Base-by-base conservation (phyloP, 306 rosid species). In the Alnus glutinosa region DNA sequence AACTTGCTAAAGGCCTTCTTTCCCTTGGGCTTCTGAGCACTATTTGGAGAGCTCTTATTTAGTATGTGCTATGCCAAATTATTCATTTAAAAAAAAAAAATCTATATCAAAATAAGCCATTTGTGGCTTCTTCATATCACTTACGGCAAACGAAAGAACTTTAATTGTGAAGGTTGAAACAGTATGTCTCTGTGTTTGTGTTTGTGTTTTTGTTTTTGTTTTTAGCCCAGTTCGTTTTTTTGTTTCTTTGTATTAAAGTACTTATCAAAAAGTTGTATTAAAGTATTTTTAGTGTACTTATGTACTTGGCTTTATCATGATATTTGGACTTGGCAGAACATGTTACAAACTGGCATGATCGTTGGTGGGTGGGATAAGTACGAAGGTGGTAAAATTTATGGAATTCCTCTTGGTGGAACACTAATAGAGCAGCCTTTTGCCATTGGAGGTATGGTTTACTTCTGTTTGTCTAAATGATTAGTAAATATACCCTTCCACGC, bases 321-420 rank as follows among this genome's bases (percentile, higher is more conserved):
- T 74, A 49, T 57, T 83, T 87, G 51, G 75, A 73, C 34, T 77
- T 86, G 81, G 80, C 95, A 95, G 98, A 85, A 93, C 83, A 83
- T 84, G 85, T 72, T 95, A 39, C 89, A 92, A 85, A 91, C 98
- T 75, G 98, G 98, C 32, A 76, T 95, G 77, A 92, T 95, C 59
- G 90, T 95, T 78, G 98, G 98, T 61, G 97, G 98, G 52, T 95
- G 98, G 98, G 98, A 95, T 88, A 95, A 91, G 84, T 88, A 95
- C 18, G 93, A 95, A 83, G 98, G 98, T 54, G 98, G 98, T 13
- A 92, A 92, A 82, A 93, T 96, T 73, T 96, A 69, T 80, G 97
- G 94, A 72, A 79, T 96, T 85, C 98, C 97, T 62, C 92, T 96
- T 30, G 97, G 98, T 80, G 99, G 98, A 82, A 96, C 98, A 19